Evolutionary conservation across 345 rosid genomes (phyloP), one percentile per base, ranked within the genome.

Genomic region (Zanthoxylum bungeanum): DNA sequence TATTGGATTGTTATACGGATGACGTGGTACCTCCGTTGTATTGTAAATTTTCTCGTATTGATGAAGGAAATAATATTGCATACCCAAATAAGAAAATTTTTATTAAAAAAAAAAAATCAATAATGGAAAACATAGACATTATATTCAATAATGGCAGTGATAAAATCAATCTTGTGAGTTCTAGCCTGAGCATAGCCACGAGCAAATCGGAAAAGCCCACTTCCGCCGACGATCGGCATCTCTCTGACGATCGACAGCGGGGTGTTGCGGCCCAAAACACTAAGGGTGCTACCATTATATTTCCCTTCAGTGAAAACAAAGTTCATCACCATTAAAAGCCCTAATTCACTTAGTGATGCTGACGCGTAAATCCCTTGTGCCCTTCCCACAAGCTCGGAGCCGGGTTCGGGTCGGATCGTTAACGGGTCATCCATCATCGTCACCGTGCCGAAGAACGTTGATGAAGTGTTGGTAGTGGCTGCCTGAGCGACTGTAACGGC

Each of bases 191-290:
- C 87, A 60, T 81, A 85, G 2, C 91, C 89, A 2, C 84, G 77
- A 0, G 89, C 84, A 64, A 87, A 87, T 44, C 87, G 85, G 86
- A 87, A 87, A 46, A 78, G 34, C 40, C 88, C 86, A 27, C 89
- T 85, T 7, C 91, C 91, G 24, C 92, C 89, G 40, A 87, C 73
- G 36, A 87, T 74, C 52, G 89, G 88, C 78, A 87, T 72, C 82
- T 87, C 92, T 64, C 92, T 80, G 64, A 82, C 81, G 5, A 14
- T 42, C 0, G 78, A 66, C 3, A 83, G 60, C 24, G 75, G 77
- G 2, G 76, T 1, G 77, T 87, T 87, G 73, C 85, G 71, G 21
- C 90, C 93, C 24, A 81, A 78, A 64, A 88, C 49, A 14, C 86
- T 73, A 0, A 84, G 68, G 50, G 69, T 80, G 79, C 93, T 89